A percentile compares a stretch with the other conserved stretches of the same genome.
These are phyloP conservation scores for Pythium aristosporum DNA, from an alignment of 352 stramenopile genomes.

Conservation along the genomic window DNA sequence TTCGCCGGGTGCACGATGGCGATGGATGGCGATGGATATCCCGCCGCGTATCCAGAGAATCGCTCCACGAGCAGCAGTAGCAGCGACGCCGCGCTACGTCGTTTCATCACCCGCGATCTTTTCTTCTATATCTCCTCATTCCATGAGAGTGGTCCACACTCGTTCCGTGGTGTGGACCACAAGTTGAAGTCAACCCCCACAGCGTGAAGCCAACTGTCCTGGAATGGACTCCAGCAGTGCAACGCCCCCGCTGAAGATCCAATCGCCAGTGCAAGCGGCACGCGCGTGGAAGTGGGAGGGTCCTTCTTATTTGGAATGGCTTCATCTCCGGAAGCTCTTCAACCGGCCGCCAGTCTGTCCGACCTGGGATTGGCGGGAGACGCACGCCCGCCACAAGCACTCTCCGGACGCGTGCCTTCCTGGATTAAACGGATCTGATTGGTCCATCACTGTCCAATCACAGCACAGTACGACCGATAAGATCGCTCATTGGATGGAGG, in stretches of 20 bases:
- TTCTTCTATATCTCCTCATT: neutral
- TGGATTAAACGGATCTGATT: neutral
- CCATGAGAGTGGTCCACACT: conserved; percentile 1
- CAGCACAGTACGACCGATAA: neutral
- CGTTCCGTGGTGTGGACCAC: conserved; percentile 10
- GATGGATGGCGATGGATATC: neutral
- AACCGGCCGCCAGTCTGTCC: conserved; percentile 1
- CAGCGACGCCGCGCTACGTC: neutral
- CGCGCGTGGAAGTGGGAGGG: neutral
- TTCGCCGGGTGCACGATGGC: conserved; percentile 24
- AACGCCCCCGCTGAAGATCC: neutral
- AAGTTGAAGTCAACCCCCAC: conserved; percentile 4
- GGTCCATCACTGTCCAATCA: conserved; percentile 7
- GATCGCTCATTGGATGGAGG: conserved; percentile 9
- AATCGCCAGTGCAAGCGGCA: conserved; percentile 20
- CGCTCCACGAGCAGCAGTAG: neutral
- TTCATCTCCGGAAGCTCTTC: neutral
- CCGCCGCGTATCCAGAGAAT: neutral
- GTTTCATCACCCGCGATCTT: neutral
- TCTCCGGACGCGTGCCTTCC: conserved; percentile 7
- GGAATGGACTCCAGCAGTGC: neutral
- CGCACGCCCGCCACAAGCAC: conserved; percentile 1
- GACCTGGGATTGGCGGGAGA: conserved; percentile 8
- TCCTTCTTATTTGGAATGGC: neutral
- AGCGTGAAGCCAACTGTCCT: no score